Base-by-base conservation (phyloP, 2,329 filamentous ascomycete species). In the Colletotrichum destructivum region DNA sequence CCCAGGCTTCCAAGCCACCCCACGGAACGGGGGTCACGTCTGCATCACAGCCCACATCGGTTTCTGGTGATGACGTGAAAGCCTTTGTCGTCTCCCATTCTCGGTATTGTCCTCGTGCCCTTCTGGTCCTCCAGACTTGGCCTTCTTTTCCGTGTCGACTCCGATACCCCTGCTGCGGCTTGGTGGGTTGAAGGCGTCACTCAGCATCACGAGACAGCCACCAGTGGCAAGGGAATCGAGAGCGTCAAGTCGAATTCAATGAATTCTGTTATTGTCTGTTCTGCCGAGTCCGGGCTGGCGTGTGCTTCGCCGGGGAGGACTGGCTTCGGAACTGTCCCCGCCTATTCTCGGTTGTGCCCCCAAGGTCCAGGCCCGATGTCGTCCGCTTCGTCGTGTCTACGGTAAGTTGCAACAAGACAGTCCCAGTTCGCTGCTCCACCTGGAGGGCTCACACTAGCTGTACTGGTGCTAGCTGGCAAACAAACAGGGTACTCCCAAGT, bases 21-120 rank as follows among this genome's bases (percentile, higher is more conserved):
- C 69, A 69, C 59, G 65, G 69, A 68, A 71, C 60, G 64, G 69
- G 69, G 69, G 65, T 71, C 69, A 71, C 52, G 51, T 59, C 46
- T 71, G 59, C 64, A 71, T 54, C n/a, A 18, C 42, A 63, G 59
- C 65, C 64, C 26, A 47, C 61, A 61, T 69, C 59, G 54, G 46
- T 64, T 47, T 62, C 21, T 52, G 23, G 38, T 49, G n/a, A 71
- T 69, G 69, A 63, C 64, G 56, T 60, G 65, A 54, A 69, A 47
- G 26, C n/a, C 40, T 52, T 21, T 47, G 15, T n/a, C 60, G 23
- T 62, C 21, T 40, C 60, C 40, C 52, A 35, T 51, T 46, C 52
- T 60, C 31, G 54, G 59, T 11, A 18, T 52, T 23, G 16, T 56
- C 35, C 16, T 42, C 52, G 49, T 54, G 59, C 21, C 52, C 52